A percentile compares a stretch with the other conserved stretches of the same genome.
These are phyloP conservation scores for Penicillium sp. DNA, from an alignment of 2,329 filamentous ascomycete genomes.

Conservation along the genomic window DNA sequence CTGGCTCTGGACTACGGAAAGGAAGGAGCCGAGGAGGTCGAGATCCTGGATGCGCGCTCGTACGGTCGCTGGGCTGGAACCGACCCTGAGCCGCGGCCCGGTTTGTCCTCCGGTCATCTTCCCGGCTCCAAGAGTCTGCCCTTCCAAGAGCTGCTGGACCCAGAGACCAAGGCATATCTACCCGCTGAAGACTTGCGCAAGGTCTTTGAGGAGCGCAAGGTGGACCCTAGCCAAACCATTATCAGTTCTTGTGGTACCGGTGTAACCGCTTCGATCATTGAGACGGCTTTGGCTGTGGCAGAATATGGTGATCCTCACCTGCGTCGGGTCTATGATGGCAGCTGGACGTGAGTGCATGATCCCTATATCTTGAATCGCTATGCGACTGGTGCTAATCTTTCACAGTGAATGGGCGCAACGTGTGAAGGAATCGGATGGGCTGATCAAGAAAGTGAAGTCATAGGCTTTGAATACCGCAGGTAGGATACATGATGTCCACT, in stretches of 20 bases:
- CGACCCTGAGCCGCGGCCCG: conserved; percentile 82
- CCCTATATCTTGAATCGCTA: background rate
- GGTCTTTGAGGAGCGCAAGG: conserved; percentile 76
- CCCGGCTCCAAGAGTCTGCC: conserved; percentile 84
- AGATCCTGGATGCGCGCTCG: conserved; percentile 86
- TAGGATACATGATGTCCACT: background rate
- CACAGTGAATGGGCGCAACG: conserved; percentile 55
- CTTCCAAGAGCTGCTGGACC: conserved; percentile 77
- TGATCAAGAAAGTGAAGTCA: conserved; percentile 45
- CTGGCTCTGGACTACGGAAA: conserved; percentile 76
- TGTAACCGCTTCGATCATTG: conserved; percentile 88
- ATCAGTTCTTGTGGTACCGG: conserved; percentile 90
- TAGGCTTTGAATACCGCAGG: conserved; percentile 1
- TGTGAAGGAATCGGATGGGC: conserved; percentile 46
- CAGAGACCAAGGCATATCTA: conserved; percentile 77
- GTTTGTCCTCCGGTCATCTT: conserved; percentile 87
- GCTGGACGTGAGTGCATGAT: conserved; percentile 79
- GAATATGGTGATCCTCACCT: conserved; percentile 68
- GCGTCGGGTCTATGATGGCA: conserved; percentile 87
- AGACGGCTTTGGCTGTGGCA: conserved; percentile 80
- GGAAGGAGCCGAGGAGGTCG: conserved; percentile 78
- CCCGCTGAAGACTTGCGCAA: conserved; percentile 70
- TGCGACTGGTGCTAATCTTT: conserved; percentile 1
- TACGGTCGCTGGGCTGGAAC: conserved; percentile 77
- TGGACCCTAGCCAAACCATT: conserved; percentile 78